These are phyloP conservation scores for Pelargonium myrrhifolium DNA, from an alignment of 441 rosid species.

Conservation along the genomic window DNA sequence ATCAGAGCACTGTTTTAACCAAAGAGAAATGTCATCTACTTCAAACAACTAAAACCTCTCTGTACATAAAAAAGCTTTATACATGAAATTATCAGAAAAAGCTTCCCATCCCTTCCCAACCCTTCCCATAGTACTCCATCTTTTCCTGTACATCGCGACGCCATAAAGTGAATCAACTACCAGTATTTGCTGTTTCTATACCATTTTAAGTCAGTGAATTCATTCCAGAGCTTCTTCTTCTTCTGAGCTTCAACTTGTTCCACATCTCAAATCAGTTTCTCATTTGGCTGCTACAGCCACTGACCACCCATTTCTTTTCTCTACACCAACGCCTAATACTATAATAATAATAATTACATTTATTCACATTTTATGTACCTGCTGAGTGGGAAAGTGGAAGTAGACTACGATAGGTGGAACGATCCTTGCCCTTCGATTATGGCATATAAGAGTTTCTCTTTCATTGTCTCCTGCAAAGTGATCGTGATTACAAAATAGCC, in stretches of 20 bases:
- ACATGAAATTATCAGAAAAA: no score
- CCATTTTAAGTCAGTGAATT: no score
- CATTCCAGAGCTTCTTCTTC: no score
- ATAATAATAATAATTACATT: conserved; percentile 28
- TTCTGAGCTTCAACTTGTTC: conserved; percentile 31
- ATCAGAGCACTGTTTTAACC: no score
- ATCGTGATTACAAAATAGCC: not conserved
- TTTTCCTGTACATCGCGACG: no score
- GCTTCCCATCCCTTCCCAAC: no score
- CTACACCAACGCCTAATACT: conserved; percentile 30
- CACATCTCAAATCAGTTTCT: conserved; percentile 31
- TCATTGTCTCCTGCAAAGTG: conserved; percentile 80
- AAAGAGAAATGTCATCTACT: no score
- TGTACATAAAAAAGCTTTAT: no score
- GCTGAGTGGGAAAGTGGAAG: not conserved
- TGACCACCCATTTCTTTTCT: conserved; percentile 16
- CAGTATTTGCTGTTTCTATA: conserved; percentile 5
- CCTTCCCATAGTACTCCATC: no score
- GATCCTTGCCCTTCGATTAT: conserved; percentile 98
- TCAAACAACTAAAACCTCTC: no score
- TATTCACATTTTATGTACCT: conserved; percentile 28
- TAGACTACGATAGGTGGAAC: conserved; percentile 76
- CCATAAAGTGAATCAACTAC: conserved; percentile 14
- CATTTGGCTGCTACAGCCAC: conserved; percentile 3
- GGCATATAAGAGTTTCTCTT: conserved; percentile 82